Evolutionary conservation across 352 stramenopile species (phyloP), one percentile per base, ranked within the genome.

Genomic region (Phytophthora constricta): DNA sequence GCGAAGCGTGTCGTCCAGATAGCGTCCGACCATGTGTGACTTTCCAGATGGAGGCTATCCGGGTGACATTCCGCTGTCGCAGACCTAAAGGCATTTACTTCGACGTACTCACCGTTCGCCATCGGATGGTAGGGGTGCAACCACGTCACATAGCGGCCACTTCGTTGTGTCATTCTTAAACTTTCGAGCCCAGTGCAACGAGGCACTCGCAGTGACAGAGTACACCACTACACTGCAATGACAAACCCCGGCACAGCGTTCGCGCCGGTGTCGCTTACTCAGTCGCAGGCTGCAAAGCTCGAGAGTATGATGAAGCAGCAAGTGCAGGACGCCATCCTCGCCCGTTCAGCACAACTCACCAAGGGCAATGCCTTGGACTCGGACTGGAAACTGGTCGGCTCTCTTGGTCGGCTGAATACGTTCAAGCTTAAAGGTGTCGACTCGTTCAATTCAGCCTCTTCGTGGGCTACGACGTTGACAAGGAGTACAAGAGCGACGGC

Each of bases 241-340:
- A 31, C 52, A 22, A 16, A 22, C 14, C 22, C 51, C 9, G 52
- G 42, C 22, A 46, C 63, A 20, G 47, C 28, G 10, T 81, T 84
- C n/a, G 45, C 58, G 9, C 43, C 51, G 2, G 65, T 87, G 48
- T 68, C 74, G 39, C 64, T 86, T 3, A 68, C 71, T 3, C 57
- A 34, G 0, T 59, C 60, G 10, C 71, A 81, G 51, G 55, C 59
- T 5, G 25, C 50, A 22, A 54, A 41, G 41, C 72, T 86, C 13
- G 79, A 87, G 39, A 31, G 17, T 11, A 77, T 74, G 68, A 77
- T 86, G 65, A 68, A 72, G 25, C 65, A 74, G 45, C 79, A 86
- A 31, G 68, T 87, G 47, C 72, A 82, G 39, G 72, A 81, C 23
- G 77, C 79, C 2, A 43, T 87, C 42, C 65, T 70, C 20, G 74